Evolutionary conservation across 805 yeast species (phyloP).

Genomic region (Candida tallmaniae): DNA sequence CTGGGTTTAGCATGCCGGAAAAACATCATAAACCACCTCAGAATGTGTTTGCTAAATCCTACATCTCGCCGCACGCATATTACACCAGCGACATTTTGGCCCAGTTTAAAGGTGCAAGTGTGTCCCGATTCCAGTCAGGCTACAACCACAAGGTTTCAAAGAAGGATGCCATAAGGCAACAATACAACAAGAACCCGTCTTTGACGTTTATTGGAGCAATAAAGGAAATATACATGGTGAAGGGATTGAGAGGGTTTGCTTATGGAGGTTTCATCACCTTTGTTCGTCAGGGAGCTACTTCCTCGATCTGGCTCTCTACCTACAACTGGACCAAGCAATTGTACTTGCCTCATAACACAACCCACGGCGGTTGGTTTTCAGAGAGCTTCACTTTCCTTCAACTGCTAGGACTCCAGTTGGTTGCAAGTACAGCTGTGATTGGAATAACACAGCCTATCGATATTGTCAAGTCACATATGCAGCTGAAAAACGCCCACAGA

Average conservation of each 20-base stretch:
- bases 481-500: slow-evolving; percentile 60
- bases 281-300: slow-evolving; percentile 70
- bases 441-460: slow-evolving; percentile 84
- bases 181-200: slow-evolving; percentile 52
- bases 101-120: slow-evolving; percentile 21
- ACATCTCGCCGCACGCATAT: slow-evolving; percentile 41
- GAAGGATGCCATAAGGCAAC: slow-evolving; percentile 18
- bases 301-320: slow-evolving; percentile 79
- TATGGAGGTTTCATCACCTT: slow-evolving; percentile 85
- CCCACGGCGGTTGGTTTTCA: slow-evolving; percentile 40
- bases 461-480: slow-evolving; percentile 82
- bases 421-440: slow-evolving; percentile 70
- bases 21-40: slow-evolving; percentile 21
- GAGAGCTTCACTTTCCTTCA: slow-evolving; percentile 37
- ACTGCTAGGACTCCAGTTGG: slow-evolving; percentile 48
- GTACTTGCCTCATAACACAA: slow-evolving; percentile 46
- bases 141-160: slow-evolving; percentile 12
- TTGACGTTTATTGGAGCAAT: slow-evolving; percentile 48
- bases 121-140: slow-evolving; percentile 18
- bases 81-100: slow-evolving; percentile 30
- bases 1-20: slow-evolving; percentile 21
- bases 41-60: slow-evolving; percentile 26
- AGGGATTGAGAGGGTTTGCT: slow-evolving; percentile 73
- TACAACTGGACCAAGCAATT: slow-evolving; percentile 75
- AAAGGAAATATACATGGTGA: slow-evolving; percentile 62